Base-by-base conservation (phyloP, 2,329 filamentous ascomycete genomes). In the Ceratocystis colombiana region DNA sequence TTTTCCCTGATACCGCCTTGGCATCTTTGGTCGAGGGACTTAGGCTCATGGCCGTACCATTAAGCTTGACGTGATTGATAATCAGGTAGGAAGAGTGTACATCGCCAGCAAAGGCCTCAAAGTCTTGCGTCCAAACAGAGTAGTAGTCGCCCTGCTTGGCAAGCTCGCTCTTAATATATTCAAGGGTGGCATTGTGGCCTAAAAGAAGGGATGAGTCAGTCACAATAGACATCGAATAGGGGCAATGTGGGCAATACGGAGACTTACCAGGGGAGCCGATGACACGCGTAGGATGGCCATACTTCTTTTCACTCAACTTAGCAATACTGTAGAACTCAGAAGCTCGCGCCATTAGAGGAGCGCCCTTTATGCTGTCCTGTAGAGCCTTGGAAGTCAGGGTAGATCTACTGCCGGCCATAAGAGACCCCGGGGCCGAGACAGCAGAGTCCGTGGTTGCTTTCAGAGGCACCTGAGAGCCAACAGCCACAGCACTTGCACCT, bases 221-320 rank as follows among this genome's bases (percentile, higher is more conserved):
- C 41, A 61, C n/a, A 25, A 17, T 25, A 20, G 28, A 46, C 28
- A 50, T 15, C n/a, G 20, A 62, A 22, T 10, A 59, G 41, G 20
- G 66, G 53, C 61, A 50, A 6, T 33, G 5, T 33, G 25, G 55
- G n/a, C 45, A 64, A 20, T 61, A 30, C 45, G 67, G 70, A 66
- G 70, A 64, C 73, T 64, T 74, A 85, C 84, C 84, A 72, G 80
- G 72, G 69, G 84, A 87, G 37, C 87, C 86, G 69, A 89, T 88
- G 25, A 89, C 86, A 64, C 87, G 80, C 1, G 87, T 89, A 1
- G 87, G 87, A 70, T 86, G 86, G 68, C 82, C 82, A 71, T 84
- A 88, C 69, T 88, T 84, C 1, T 79, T 76, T 68, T 81, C 76
- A 10, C 80, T 79, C 64, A 80, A 76, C 73, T 85, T 77, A 0